Conservation (phyloP, 2,329 filamentous ascomycete species). For the Beauveria caledonica region DNA sequence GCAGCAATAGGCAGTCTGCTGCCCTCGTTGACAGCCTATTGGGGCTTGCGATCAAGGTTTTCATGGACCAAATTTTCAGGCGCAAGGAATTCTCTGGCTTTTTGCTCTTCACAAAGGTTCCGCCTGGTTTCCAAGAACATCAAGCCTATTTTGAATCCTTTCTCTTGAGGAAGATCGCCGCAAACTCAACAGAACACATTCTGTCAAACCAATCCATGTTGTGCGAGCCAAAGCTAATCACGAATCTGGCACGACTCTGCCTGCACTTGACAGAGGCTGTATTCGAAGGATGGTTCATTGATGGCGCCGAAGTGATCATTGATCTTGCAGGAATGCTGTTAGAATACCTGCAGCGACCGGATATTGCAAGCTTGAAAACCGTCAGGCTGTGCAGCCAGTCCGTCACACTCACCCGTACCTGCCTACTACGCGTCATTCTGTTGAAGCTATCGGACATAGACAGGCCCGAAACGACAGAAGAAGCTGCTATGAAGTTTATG, state of each 20-base stretch:
- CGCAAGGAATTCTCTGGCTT: conserved; percentile 90
- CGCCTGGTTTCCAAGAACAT: conserved; percentile 88
- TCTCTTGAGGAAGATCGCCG: conserved; percentile 66
- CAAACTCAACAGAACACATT: conserved; percentile 60
- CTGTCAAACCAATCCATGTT: conserved; percentile 64
- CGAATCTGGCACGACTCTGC: conserved; percentile 76
- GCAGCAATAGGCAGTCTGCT: conserved; percentile 29
- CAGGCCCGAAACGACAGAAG: conserved; percentile 48
- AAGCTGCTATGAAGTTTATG: conserved; percentile 63
- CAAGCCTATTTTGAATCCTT: conserved; percentile 95
- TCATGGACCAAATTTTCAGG: conserved; percentile 74
- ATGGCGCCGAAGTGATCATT: conserved; percentile 73
- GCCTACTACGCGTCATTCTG: conserved; percentile 71
- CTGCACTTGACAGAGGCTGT: conserved; percentile 80
- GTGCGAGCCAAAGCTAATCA: conserved; percentile 73
- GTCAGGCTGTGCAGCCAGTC: conserved; percentile 88
- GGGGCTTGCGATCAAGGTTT: conserved; percentile 70
- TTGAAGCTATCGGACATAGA: conserved; percentile 79
- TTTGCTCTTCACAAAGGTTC: conserved; percentile 75
- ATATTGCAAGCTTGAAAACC: conserved; percentile 71
- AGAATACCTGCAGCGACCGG: conserved; percentile 81
- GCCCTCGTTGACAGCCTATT: conserved; percentile 68
- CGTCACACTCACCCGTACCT: conserved; percentile 64
- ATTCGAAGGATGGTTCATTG: conserved; percentile 94
- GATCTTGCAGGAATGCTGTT: conserved; percentile 80